Evolutionary conservation across 371 early-diverging fungal species (phyloP), one percentile per base, ranked within the genome.

Genomic region (Actinomortierella ambigua): DNA sequence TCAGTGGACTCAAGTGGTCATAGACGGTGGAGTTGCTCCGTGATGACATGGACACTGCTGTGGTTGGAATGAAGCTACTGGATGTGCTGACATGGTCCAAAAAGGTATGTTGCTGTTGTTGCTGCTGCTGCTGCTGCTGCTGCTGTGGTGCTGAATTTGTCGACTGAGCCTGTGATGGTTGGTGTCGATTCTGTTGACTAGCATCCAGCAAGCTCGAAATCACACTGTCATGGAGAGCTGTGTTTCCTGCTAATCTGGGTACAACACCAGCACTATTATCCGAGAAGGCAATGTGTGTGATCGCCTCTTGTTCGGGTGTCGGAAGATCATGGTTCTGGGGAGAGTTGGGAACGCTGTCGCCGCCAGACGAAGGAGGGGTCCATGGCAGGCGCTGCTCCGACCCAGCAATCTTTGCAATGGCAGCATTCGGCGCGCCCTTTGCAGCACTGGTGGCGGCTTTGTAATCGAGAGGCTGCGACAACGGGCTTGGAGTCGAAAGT

Each of bases 291-390:
- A 53, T 17, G 14, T 55, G 52, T 7, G 53, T 22, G 1, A 59
- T 40, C 0, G 24, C 23, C 1, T 71, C 68, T 11, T 55, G 63
- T 26, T 71, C 63, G 24, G 63, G 58, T 20, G 62, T 57, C 15
- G 75, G 39, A 18, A 53, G 44, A 24, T 61, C 60, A 43, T 55
- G 50, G 40, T 60, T 58, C 8, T 62, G 55, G 5, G 65, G 65
- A 34, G 68, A 73, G 46, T 63, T 66, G 53, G 77, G 67, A 14
- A 77, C 68, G 49, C 71, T 59, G 34, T 71, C 68, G 2, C 67
- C 69, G n/a, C 57, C 60, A 15, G 78, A 78, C 18, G 78, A 78
- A 2, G 78, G 75, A 17, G 75, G 78, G 7, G 78, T 67, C 78
- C 78, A 78, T 18, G 78, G 69, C 2, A 66, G 44, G 9, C 22